Evolutionary conservation across 2,329 filamentous ascomycete species (phyloP), one percentile per base, ranked within the genome.

Genomic region (Fusarium torulosum): DNA sequence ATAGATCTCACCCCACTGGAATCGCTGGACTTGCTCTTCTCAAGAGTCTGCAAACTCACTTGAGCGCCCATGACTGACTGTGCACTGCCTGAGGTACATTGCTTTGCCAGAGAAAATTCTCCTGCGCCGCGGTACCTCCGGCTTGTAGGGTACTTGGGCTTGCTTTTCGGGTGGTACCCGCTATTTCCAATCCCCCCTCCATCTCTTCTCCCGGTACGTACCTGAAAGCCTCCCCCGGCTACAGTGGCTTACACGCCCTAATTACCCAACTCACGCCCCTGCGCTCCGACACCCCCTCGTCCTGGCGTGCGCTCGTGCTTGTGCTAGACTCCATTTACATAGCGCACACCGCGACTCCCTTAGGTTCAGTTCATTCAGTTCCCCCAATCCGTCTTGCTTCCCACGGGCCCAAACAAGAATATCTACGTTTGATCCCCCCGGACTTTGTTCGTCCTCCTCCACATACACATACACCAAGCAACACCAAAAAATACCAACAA

Each of bases 291-390:
- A 61, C 58, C 53, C 59, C 68, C 57, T 38, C 35, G 47, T 17
- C 58, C 53, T 53, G 59, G 66, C 54, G 58, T 71, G 66, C 41
- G 61, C 51, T 67, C 60, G 59, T 72, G 63, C 63, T 63, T 56
- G 53, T 63, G 33, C 62, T 58, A 56, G 57, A 62, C 62, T 69
- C 67, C 67, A 67, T 69, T 66, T 65, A 70, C 67, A 72, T 60
- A 67, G 63, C 61, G 63, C 58, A 71, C 72, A 74, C 72, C 72
- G 67, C 67, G 65, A 72, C 72, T 71, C 72, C 66, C 73, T 69
- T 37, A 37, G 33, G 33, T 37, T 37, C 33, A 37, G 33, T 17
- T 37, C 14, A 37, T 17, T 37, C 14, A 37, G 33, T 37, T 73
- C 68, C 65, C 70, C 71, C 68, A 70, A 72, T 66, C 67, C 72